A percentile compares a stretch with the other conserved stretches of the same genome.
These are phyloP conservation scores for Parascedosporium putredinis DNA, from an alignment of 2,329 filamentous ascomycete genomes.

Conservation along the genomic window DNA sequence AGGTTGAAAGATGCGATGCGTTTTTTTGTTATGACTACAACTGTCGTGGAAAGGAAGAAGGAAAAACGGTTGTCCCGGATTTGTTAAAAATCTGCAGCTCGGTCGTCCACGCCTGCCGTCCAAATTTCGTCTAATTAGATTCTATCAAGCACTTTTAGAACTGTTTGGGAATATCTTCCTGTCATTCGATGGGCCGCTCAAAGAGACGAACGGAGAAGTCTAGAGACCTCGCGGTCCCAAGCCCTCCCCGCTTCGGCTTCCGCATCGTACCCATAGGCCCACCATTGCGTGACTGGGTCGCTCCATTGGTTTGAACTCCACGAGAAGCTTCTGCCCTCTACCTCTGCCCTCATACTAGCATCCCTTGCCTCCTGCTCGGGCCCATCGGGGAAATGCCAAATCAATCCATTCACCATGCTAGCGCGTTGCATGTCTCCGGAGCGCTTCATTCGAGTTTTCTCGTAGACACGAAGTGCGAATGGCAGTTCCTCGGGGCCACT, in stretches of 20 bases:
- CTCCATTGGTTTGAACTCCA: slow-evolving; percentile 37
- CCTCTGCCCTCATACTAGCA: slow-evolving; percentile 28
- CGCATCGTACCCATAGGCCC: slow-evolving; percentile 39
- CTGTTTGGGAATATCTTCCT: too few species aligned
- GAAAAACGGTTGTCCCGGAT: too few species aligned
- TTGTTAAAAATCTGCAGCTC: too few species aligned
- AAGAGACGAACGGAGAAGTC: too few species aligned
- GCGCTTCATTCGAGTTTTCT: slow-evolving; percentile 23
- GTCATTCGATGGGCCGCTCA: too few species aligned
- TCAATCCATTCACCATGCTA: slow-evolving; percentile 31
- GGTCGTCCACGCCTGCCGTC: too few species aligned
- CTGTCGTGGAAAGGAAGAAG: too few species aligned
- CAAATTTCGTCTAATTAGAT: too few species aligned
- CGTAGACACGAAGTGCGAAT: slow-evolving; percentile 24
- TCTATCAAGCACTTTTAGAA: too few species aligned
- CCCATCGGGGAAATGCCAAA: slow-evolving; percentile 37
- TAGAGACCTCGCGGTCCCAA: slow-evolving; percentile 13
- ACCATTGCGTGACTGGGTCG: slow-evolving; percentile 32
- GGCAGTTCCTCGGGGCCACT: slow-evolving; percentile 16
- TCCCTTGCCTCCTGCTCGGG: slow-evolving; percentile 30
- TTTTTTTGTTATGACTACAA: too few species aligned
- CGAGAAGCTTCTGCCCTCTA: slow-evolving; percentile 23
- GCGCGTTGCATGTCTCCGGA: slow-evolving; percentile 30
- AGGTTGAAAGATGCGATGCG: too few species aligned
- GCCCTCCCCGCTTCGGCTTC: slow-evolving; percentile 24